A percentile compares a stretch with the other conserved stretches of the same genome.
Evolutionary conservation across 2,329 filamentous ascomycete species (phyloP).

Genomic region (Aplosporella prunicola): DNA sequence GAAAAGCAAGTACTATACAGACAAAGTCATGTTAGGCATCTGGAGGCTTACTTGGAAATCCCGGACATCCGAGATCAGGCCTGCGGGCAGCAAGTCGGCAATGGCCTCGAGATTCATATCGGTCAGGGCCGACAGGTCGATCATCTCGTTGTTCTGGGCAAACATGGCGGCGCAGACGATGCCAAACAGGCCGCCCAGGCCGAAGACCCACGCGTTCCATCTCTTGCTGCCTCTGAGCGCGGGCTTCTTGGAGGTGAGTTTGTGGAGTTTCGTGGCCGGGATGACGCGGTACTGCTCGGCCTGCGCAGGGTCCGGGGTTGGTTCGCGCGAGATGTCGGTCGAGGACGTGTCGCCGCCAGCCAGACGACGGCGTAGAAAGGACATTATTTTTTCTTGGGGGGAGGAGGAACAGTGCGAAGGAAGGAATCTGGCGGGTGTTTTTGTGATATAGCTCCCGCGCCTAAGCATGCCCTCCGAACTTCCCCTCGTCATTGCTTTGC

Average conservation of each 20-base stretch:
- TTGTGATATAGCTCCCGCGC: no score
- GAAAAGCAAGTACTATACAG: not conserved
- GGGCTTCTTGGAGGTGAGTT: constrained; percentile 23
- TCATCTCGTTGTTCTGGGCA: constrained; percentile 78
- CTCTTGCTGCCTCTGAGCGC: constrained; percentile 46
- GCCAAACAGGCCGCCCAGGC: constrained; percentile 81
- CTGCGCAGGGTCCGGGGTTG: constrained; percentile 33
- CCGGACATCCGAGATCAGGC: constrained; percentile 74
- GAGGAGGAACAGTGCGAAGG: no score
- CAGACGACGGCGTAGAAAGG: constrained; percentile 27
- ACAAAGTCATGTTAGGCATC: constrained; percentile 9
- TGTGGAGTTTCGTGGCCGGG: constrained; percentile 40
- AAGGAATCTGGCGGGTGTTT: no score
- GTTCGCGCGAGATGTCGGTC: constrained; percentile 29
- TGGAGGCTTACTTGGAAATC: constrained; percentile 61
- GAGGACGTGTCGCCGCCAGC: constrained; percentile 20
- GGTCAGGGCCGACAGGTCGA: constrained; percentile 65
- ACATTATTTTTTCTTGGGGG: no score
- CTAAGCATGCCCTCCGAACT: no score
- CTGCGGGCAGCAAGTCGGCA: constrained; percentile 78
- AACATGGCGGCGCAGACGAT: constrained; percentile 84
- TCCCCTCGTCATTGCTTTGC: no score
- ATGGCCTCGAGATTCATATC: constrained; percentile 73
- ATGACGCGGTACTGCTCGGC: constrained; percentile 42
- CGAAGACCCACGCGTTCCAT: constrained; percentile 72